Evolutionary conservation across 768 basidiomycete genomes (phyloP), one percentile per base, ranked within the genome.

Genomic region (Infundibulicybe gibba): DNA sequence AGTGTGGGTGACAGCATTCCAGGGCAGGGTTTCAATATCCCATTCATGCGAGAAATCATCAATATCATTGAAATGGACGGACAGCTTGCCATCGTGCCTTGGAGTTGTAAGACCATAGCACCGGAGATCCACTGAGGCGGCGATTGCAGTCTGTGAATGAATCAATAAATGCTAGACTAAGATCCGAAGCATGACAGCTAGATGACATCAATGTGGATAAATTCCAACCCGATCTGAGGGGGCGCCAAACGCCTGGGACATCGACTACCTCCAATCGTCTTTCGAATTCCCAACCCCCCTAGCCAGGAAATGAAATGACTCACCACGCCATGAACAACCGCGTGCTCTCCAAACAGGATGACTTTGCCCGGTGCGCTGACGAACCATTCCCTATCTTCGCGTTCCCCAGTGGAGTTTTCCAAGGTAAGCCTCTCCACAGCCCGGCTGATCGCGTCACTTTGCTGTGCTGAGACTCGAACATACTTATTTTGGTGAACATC

Each of bases 301-400:
- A 14, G 13, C 49, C 35, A 5, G 41, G 45, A 56, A 52, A n/a
- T n/a, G n/a, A n/a, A 48, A 52, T 31, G 25, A 82, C 90, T 76
- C 61, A 94, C 93, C 43, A 93, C 87, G 45, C 97, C 97, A 62
- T 98, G 87, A 15, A 99, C 97, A 43, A 99, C 97, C 14, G 97
- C 95, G 65, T 99, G 97, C 68, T 99, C 97, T 41, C 97, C 97
- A 54, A 98, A 99, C 51, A 99, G 65, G 54, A 99, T 98, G 49
- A 98, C 90, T 62, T 99, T 99, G 19, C 97, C 97, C 6, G 97
- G 97, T 2, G 97, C 93, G 48, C 92, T 94, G 48, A 97, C 85
- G 44, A 97, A 77, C 84, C 90, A 90, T 60, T 89, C 86, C 34
- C 53, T 25, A 25, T 25, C 25, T 25, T 25, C 25, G 8, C 25